Percentiles rank a stretch among this genome's conserved stretches.
phyloP scores from a whole-genome alignment of 257 asterid species.

The Linderniella brevidens region DNA sequence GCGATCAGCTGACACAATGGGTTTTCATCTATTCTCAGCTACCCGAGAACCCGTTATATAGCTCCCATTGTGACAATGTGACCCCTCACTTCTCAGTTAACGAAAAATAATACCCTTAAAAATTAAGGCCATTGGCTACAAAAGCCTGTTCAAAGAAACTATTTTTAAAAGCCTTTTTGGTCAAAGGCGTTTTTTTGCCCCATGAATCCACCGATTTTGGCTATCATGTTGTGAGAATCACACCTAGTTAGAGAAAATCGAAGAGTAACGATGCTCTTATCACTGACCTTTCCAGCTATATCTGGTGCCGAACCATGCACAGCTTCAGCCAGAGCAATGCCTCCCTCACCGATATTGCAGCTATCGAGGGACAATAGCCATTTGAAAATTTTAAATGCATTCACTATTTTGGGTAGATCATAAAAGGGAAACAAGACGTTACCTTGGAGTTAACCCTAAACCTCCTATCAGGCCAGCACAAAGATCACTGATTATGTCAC shows the following conservation, averaged over 20 bases:
- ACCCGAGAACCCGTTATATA: too few relatives aligned
- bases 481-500: constrained; percentile 68
- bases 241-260: not conserved
- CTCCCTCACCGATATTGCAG: constrained; percentile 93
- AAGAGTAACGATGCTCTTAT: constrained; percentile 2
- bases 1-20: too few relatives aligned
- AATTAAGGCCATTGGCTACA: too few relatives aligned
- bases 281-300: constrained; percentile 26
- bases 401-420: constrained; percentile 1
- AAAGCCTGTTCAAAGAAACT: too few relatives aligned
- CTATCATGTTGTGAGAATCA: too few relatives aligned
- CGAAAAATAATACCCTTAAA: too few relatives aligned
- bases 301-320: constrained; percentile 44
- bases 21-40: too few relatives aligned
- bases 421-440: constrained; percentile 2
- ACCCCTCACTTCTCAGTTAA: too few relatives aligned
- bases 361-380: constrained; percentile 19
- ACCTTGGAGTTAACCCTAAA: constrained; percentile 94
- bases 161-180: too few relatives aligned
- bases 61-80: too few relatives aligned
- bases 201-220: too few relatives aligned
- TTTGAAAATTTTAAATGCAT: not conserved
- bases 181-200: too few relatives aligned
- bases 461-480: constrained; percentile 93
- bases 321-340: constrained; percentile 98